Evolutionary conservation across 2,329 filamentous ascomycete species (phyloP).

Genomic region (Bimuria novae-zelandiae): DNA sequence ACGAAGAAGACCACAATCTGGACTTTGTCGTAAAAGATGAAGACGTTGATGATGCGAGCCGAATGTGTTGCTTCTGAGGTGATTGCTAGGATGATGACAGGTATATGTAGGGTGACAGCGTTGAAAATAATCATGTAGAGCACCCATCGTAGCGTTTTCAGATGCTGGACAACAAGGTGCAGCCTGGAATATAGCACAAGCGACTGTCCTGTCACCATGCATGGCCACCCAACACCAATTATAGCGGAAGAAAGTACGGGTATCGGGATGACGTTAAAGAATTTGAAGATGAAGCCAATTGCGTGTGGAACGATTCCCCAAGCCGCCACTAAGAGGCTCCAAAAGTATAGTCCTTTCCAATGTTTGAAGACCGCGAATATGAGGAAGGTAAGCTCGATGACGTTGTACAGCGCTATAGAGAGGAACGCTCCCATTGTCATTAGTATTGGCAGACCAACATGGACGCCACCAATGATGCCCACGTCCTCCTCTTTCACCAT

Average conservation of each 20-base stretch:
- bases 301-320: constrained; percentile 50
- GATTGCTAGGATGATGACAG: constrained; percentile 58
- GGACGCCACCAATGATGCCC: constrained; percentile 18
- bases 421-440: constrained; percentile 18
- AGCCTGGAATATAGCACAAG: not conserved
- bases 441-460: constrained; percentile 14
- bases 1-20: constrained; percentile 47
- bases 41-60: constrained; percentile 8
- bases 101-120: constrained; percentile 48
- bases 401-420: constrained; percentile 38
- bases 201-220: not conserved
- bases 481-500: constrained; percentile 11
- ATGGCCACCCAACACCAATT: constrained; percentile 37
- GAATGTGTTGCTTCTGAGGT: constrained; percentile 47
- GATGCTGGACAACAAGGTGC: constrained; percentile 4
- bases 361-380: constrained; percentile 24
- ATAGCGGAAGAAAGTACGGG: constrained; percentile 47
- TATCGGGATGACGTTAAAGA: constrained; percentile 18
- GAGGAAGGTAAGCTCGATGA: constrained; percentile 22
- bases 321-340: constrained; percentile 49
- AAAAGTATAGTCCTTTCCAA: constrained; percentile 52
- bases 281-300: constrained; percentile 50
- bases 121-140: constrained; percentile 58
- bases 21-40: constrained; percentile 42
- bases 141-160: constrained; percentile 40